Evolutionary conservation across 179 eudicot species (phyloP), one percentile per base, ranked within the genome.

Genomic region (Nepenthes alata): DNA sequence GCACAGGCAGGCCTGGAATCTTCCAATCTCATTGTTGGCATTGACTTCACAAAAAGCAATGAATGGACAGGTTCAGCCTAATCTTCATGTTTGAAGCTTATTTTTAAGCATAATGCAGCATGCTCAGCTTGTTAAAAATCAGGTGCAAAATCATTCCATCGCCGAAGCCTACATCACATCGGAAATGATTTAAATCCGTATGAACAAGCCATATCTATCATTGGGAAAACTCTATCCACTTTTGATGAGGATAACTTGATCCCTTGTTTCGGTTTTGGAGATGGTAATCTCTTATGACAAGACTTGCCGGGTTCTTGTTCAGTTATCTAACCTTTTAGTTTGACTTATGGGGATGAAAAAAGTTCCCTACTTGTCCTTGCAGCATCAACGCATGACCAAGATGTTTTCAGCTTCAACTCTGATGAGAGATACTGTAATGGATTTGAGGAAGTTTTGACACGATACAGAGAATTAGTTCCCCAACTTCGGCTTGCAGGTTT

Each of bases 11-110:
- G 90, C 25, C 85, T 85, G 47, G 90, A 82, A 65, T 85, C 90
- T 65, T 82, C 90, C 25, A 85, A 85, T 74, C 87, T 85, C 55
- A 82, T 85, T 69, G 73, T 85, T 60, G 90, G 87, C 37, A 78
- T 85, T 55, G 90, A 85, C 75, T 80, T 85, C 75, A 85, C 90
- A 25, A 85, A 85, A 78, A 85, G 90, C 81, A 85, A 85, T 69
- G 90, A 85, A 49, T 85, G 90, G 90, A 85, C 87, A 74, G 87
- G 90, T 82, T 66, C 47, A 7, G 15, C 39, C 61, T 72, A 37
- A 10, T 44, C 50, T 38, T 13, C 5, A 57, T 53, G 25, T 55
- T 37, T 35, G 16, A 16, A 47, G 9, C 15, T 9, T 67, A n/a
- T 3, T 38, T 38, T 36, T 12, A 13, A 4, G 35, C 60, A 36